Conservation (phyloP, 2,329 filamentous ascomycete genomes). For the Aspergillus uvarum region DNA sequence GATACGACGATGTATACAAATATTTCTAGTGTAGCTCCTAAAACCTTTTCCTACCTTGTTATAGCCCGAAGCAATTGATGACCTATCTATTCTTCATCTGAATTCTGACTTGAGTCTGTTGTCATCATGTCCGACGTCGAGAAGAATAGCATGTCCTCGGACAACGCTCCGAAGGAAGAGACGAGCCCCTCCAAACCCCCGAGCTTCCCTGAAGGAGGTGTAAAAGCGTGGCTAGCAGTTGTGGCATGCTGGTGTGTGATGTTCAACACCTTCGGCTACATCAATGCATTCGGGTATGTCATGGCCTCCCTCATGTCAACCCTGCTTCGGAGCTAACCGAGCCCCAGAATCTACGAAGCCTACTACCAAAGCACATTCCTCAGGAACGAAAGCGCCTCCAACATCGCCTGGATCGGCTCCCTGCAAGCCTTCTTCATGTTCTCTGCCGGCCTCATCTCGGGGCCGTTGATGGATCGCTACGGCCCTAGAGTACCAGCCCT, state of each 20-base stretch:
- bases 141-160: neutral
- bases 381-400: conserved; percentile 37
- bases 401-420: conserved; percentile 49
- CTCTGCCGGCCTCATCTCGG: conserved; percentile 18
- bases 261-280: conserved; percentile 30
- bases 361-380: conserved; percentile 48
- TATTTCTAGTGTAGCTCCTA: neutral
- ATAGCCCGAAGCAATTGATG: neutral
- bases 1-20: too few relatives aligned
- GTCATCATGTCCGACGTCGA: neutral
- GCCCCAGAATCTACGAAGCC: conserved; percentile 41
- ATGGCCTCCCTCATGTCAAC: neutral
- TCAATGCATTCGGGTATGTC: conserved; percentile 28
- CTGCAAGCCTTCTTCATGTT: conserved; percentile 33
- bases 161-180: neutral
- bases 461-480: conserved; percentile 24
- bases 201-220: conserved; percentile 28
- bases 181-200: neutral
- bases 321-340: neutral
- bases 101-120: neutral
- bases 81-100: neutral
- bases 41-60: too few relatives aligned
- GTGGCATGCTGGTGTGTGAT: conserved; percentile 22
- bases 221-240: conserved; percentile 27
- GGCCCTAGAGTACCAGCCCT: conserved; percentile 19